Evolutionary conservation across 108 stramenopile species (phyloP).

Genomic region (Nannochloropsis oceanica): DNA sequence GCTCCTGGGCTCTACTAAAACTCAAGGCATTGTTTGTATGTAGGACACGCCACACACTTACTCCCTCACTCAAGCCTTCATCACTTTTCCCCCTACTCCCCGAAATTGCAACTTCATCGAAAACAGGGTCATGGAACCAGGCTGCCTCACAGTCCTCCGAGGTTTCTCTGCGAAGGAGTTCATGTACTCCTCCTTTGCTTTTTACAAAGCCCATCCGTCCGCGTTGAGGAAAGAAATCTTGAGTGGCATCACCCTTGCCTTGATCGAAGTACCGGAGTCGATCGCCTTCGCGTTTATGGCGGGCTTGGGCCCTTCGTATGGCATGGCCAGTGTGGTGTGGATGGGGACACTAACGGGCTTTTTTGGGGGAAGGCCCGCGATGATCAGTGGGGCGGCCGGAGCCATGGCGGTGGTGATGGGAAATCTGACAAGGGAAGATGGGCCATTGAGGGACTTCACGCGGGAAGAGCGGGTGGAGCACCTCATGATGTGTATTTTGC

Average conservation of each 20-base stretch:
- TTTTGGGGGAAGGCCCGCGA: slow-evolving; percentile 46
- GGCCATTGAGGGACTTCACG: slow-evolving; percentile 31
- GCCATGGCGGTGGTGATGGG: slow-evolving; percentile 48
- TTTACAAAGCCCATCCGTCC: not conserved
- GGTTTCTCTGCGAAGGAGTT: not conserved
- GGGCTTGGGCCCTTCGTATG: slow-evolving; percentile 42
- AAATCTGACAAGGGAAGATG: slow-evolving; percentile 39
- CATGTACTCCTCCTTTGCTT: not conserved
- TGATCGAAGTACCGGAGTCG: slow-evolving; percentile 50
- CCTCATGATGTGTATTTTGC: slow-evolving; percentile 43
- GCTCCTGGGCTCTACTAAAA: no score
- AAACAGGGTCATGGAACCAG: not conserved
- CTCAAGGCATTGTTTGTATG: no score
- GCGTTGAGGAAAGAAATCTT: not conserved
- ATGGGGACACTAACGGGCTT: slow-evolving; percentile 44
- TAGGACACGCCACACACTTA: no score
- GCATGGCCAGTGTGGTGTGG: slow-evolving; percentile 30
- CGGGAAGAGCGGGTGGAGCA: slow-evolving; percentile 36
- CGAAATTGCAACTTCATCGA: no score
- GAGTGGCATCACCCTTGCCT: slow-evolving; percentile 46
- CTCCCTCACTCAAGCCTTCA: no score
- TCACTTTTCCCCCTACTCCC: no score
- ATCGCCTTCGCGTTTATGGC: slow-evolving; percentile 50
- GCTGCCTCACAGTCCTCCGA: not conserved
- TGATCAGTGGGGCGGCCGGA: slow-evolving; percentile 51